A percentile compares a stretch with the other conserved stretches of the same genome.
These are phyloP conservation scores for Byssoonygena ceratinophila DNA, from an alignment of 2,329 filamentous ascomycete genomes.

Conservation along the genomic window DNA sequence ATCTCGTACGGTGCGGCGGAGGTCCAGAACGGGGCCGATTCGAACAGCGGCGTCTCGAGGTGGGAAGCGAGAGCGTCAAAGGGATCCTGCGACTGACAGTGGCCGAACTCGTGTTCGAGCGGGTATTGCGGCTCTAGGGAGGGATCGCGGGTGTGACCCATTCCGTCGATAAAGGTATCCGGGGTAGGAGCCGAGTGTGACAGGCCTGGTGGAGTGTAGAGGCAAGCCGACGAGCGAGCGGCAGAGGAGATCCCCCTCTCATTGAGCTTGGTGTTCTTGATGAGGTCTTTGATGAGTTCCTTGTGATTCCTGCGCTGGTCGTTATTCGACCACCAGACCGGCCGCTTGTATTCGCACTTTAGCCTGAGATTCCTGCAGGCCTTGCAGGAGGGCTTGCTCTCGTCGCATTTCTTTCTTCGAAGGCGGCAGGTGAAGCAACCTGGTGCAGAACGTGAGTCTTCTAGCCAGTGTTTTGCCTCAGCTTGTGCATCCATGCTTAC, in stretches of 20 bases:
- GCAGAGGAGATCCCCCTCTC: slow-evolving; percentile 59
- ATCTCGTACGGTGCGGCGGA: slow-evolving; percentile 72
- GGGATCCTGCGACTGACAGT: slow-evolving; percentile 45
- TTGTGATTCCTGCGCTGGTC: slow-evolving; percentile 78
- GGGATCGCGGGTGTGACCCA: slow-evolving; percentile 61
- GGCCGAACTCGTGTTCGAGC: slow-evolving; percentile 54
- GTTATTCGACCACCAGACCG: slow-evolving; percentile 94
- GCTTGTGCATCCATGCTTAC: slow-evolving; percentile 6
- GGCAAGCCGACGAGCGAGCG: slow-evolving; percentile 26
- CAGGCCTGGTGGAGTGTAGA: slow-evolving; percentile 61
- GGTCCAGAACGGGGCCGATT: slow-evolving; percentile 47
- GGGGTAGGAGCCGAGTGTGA: slow-evolving; percentile 74
- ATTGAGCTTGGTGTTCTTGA: slow-evolving; percentile 89
- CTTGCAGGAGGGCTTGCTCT: slow-evolving; percentile 53
- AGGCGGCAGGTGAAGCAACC: slow-evolving; percentile 59
- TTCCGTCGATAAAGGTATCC: slow-evolving; percentile 59
- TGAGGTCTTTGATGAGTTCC: slow-evolving; percentile 91
- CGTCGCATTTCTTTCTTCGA: slow-evolving; percentile 60
- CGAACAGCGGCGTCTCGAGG: slow-evolving; percentile 46
- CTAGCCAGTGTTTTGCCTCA: background rate
- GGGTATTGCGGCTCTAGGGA: slow-evolving; percentile 74
- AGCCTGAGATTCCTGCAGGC: slow-evolving; percentile 65
- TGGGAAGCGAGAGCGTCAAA: slow-evolving; percentile 36
- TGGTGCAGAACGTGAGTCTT: background rate
- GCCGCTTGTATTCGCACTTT: slow-evolving; percentile 89